phyloP scores from a whole-genome alignment of 1,284 basidiomycete genomes.

The Fomitopsis pinicola region DNA sequence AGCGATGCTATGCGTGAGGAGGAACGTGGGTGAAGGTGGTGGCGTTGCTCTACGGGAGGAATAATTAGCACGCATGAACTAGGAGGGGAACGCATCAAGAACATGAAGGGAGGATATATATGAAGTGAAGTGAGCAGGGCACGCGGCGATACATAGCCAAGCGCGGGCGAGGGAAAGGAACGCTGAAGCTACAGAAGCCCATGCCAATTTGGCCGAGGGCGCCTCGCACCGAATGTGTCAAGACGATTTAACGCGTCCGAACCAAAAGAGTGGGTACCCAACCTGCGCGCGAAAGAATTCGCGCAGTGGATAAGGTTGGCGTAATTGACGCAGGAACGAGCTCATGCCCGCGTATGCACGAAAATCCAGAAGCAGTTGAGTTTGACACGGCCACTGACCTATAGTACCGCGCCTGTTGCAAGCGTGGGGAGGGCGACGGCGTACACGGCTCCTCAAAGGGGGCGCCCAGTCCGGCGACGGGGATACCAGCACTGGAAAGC shows the following conservation, averaged over 20 bases:
- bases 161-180: slow-evolving; percentile 5
- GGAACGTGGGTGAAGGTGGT: slow-evolving; percentile 16
- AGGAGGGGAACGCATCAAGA: slow-evolving; percentile 5
- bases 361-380: slow-evolving; percentile 12
- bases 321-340: slow-evolving; percentile 1
- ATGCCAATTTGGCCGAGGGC: slow-evolving; percentile 4
- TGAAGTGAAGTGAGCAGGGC: slow-evolving; percentile 14
- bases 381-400: slow-evolving; percentile 24
- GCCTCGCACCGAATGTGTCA: slow-evolving; percentile 5
- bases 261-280: not conserved
- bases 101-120: slow-evolving; percentile 9
- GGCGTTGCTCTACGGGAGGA: slow-evolving; percentile 13
- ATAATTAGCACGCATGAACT: slow-evolving; percentile 13
- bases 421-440: slow-evolving; percentile 23
- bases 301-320: slow-evolving; percentile 22
- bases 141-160: slow-evolving; percentile 16
- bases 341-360: slow-evolving; percentile 1
- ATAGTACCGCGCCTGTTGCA: slow-evolving; percentile 18
- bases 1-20: slow-evolving; percentile 21
- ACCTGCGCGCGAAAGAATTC: not conserved
- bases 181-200: slow-evolving; percentile 3
- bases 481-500: slow-evolving; percentile 9
- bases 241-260: slow-evolving; percentile 11
- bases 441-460: slow-evolving; percentile 15
- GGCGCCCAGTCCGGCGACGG: slow-evolving; percentile 6